These are phyloP conservation scores for Podospora bellae-mahoneyi DNA, from an alignment of 495 filamentous ascomycete species.

Conservation along the genomic window DNA sequence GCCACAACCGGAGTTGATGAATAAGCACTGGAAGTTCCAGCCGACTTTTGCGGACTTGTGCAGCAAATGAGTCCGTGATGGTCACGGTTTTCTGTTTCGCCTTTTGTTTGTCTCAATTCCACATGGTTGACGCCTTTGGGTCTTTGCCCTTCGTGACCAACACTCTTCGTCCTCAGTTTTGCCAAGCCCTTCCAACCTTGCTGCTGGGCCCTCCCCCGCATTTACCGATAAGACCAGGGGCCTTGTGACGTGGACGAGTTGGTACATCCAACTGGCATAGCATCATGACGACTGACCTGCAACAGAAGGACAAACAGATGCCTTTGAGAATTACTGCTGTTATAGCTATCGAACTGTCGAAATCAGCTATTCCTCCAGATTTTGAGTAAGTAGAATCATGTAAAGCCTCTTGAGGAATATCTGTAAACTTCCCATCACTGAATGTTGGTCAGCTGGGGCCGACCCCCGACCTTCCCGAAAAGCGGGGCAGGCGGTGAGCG, in stretches of 20 bases:
- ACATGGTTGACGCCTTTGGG: background rate
- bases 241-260: conserved; percentile 5
- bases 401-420: no score
- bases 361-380: no score
- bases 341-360: background rate
- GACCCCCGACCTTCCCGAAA: background rate
- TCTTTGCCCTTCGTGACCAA: background rate
- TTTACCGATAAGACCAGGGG: conserved; percentile 7
- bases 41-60: background rate
- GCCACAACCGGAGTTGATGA: conserved; percentile 18
- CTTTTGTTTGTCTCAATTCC: conserved; percentile 1
- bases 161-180: background rate
- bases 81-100: background rate
- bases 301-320: background rate
- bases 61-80: background rate
- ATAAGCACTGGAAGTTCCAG: conserved; percentile 8
- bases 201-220: conserved; percentile 11
- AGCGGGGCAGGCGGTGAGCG: background rate
- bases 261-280: background rate
- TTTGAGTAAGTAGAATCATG: no score
- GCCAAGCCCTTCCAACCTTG: background rate
- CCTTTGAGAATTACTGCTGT: background rate
- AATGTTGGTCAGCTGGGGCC: background rate
- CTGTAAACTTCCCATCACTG: background rate
- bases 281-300: background rate